A percentile compares a stretch with the other conserved stretches of the same genome.
Conservation (phyloP, 345 rosid genomes). For the Murraya koenigii region DNA sequence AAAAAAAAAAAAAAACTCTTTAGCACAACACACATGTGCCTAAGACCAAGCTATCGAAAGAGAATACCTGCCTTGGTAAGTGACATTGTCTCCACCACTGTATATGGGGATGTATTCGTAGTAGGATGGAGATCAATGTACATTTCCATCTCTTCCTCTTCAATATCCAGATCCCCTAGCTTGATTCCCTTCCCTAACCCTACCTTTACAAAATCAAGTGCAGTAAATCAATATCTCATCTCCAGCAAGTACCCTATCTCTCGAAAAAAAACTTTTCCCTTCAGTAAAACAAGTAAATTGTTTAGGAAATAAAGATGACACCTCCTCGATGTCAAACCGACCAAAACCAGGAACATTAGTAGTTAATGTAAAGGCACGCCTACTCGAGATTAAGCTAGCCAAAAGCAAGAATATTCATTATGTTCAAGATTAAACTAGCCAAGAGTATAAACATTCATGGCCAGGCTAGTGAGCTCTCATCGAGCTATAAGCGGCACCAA, state of each 20-base stretch:
- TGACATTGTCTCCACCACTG: constrained; percentile 70
- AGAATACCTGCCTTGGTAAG: constrained; percentile 64
- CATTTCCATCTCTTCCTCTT: constrained; percentile 66
- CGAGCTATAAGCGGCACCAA: no score
- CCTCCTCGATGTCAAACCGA: no score
- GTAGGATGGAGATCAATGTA: constrained; percentile 60
- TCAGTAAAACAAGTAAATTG: constrained; percentile 62
- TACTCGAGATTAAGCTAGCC: no score
- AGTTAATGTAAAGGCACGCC: no score
- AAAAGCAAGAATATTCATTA: no score
- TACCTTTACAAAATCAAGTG: constrained; percentile 63
- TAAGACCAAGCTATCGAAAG: constrained; percentile 56
- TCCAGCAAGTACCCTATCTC: constrained; percentile 34
- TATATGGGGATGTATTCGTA: constrained; percentile 59
- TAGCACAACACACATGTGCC: constrained; percentile 68
- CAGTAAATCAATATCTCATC: constrained; percentile 34
- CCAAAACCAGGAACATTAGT: no score
- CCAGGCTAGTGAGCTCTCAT: no score
- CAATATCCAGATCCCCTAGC: constrained; percentile 48
- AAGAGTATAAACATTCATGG: no score
- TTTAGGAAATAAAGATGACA: no score
- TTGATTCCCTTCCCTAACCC: constrained; percentile 68
- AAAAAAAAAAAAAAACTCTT: constrained; percentile 34
- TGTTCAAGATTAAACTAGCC: no score
- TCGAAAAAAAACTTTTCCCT: constrained; percentile 44